phyloP scores from a whole-genome alignment of 1,139 yeast species.

The Keqinozyma sinolaborantium region DNA sequence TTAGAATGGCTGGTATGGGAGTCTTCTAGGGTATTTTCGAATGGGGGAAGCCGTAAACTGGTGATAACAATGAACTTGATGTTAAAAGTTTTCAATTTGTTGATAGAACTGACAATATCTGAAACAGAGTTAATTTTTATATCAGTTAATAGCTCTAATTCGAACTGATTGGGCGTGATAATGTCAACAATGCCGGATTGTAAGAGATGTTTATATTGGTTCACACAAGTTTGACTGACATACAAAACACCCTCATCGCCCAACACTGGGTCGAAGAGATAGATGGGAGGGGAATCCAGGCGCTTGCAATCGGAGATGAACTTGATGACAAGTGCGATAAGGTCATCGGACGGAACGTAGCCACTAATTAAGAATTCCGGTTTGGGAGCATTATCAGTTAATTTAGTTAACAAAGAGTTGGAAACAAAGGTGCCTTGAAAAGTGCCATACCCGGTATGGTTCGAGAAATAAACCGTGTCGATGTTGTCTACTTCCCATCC shows the following conservation, averaged over 20 bases:
- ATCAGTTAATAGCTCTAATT: conserved; percentile 67
- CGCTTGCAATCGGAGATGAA: not conserved
- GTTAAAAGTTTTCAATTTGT: conserved; percentile 24
- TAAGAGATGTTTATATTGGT: conserved; percentile 55
- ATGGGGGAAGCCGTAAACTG: conserved; percentile 12
- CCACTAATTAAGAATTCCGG: conserved; percentile 2
- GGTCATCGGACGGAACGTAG: not conserved
- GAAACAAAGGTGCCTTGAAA: not conserved
- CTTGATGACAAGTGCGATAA: conserved; percentile 4
- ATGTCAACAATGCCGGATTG: conserved; percentile 50
- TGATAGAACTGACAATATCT: conserved; percentile 43
- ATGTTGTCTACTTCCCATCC: conserved; percentile 45
- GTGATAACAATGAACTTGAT: conserved; percentile 69
- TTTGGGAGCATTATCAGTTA: not conserved
- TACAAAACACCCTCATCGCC: conserved; percentile 89
- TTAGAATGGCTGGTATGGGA: not conserved
- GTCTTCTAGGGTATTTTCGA: conserved; percentile 12
- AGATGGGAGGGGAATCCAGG: conserved; percentile 14
- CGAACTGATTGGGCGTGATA: conserved; percentile 86
- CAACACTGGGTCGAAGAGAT: conserved; percentile 84
- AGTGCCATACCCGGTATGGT: conserved; percentile 45
- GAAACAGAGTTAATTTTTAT: conserved; percentile 34
- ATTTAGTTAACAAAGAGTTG: not conserved
- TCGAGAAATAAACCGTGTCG: conserved; percentile 40
- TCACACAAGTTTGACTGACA: conserved; percentile 65